These are phyloP conservation scores for Sparassis latifolia DNA, from an alignment of 1,284 basidiomycete species.

Conservation along the genomic window DNA sequence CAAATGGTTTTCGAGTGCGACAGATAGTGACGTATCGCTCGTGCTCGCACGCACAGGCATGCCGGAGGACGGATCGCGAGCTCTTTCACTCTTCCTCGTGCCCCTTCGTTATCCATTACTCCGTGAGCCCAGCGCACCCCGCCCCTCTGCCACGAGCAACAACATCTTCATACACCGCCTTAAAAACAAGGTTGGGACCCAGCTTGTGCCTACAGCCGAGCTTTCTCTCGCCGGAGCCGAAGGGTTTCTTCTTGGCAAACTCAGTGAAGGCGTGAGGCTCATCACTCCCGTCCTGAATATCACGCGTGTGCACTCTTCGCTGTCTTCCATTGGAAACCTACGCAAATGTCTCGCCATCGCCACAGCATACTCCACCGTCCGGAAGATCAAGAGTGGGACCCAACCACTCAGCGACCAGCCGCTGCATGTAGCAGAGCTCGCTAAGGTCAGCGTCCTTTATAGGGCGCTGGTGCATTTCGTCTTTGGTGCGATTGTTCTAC, in stretches of 20 bases:
- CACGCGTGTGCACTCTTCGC: slow-evolving; percentile 68
- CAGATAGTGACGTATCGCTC: slow-evolving; percentile 57
- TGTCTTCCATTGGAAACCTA: slow-evolving; percentile 50
- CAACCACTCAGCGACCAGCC: slow-evolving; percentile 47
- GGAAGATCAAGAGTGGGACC: slow-evolving; percentile 44
- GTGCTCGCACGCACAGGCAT: slow-evolving; percentile 67
- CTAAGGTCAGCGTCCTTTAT: slow-evolving; percentile 52
- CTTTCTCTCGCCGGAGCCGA: slow-evolving; percentile 56
- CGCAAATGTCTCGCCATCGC: slow-evolving; percentile 61
- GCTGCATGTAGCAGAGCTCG: slow-evolving; percentile 59
- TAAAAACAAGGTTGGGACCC: slow-evolving; percentile 78
- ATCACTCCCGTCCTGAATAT: slow-evolving; percentile 74
- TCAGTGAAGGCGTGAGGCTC: slow-evolving; percentile 60
- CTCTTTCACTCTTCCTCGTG: slow-evolving; percentile 64
- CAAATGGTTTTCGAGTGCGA: slow-evolving; percentile 83
- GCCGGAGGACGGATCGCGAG: no score
- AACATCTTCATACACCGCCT: slow-evolving; percentile 68
- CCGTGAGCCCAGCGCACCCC: slow-evolving; percentile 29
- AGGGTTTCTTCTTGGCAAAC: slow-evolving; percentile 59
- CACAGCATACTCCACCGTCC: slow-evolving; percentile 52
- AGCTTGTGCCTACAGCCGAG: slow-evolving; percentile 73
- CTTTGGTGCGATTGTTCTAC: slow-evolving; percentile 51
- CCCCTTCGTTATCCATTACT: slow-evolving; percentile 54
- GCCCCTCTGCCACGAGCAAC: slow-evolving; percentile 51
- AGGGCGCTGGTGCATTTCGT: slow-evolving; percentile 58